Evolutionary conservation across 2,329 filamentous ascomycete genomes (phyloP), one percentile per base, ranked within the genome.

Genomic region (Exophiala alcalophila): DNA sequence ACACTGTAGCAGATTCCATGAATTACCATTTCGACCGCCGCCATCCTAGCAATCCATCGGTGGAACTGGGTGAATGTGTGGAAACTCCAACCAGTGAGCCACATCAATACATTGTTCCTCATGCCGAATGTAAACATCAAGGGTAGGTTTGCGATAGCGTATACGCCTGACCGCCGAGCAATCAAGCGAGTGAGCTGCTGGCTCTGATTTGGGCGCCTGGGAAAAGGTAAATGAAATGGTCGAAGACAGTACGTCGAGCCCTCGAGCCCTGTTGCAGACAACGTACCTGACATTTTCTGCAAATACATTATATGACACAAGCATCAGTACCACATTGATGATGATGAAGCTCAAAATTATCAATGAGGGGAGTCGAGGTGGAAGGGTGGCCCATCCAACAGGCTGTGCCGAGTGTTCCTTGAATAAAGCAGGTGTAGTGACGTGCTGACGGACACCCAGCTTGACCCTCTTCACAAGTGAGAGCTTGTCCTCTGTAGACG

Each of bases 211-310:
- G n/a, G n/a, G n/a, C n/a, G n/a, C n/a, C n/a, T n/a, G n/a, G n/a
- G n/a, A n/a, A n/a, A n/a, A n/a, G n/a, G n/a, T n/a, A n/a, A n/a
- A n/a, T n/a, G n/a, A n/a, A n/a, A n/a, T n/a, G n/a, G n/a, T n/a
- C n/a, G n/a, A n/a, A n/a, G n/a, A n/a, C n/a, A n/a, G n/a, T n/a
- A n/a, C n/a, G n/a, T n/a, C n/a, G n/a, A n/a, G n/a, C n/a, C n/a
- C n/a, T n/a, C n/a, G n/a, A 62, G 64, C 2, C 56, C 56, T 2
- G 67, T 42, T 4, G 57, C 12, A n/a, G 9, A 12, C 7, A 55
- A n/a, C 65, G 41, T 59, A 70, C 66, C 71, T 72, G 4, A 73
- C 62, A 44, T 75, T 75, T 10, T 64, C 67, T 3, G 60, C 38
- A 5, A 71, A 71, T 0, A 68, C 51, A 5, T 62, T 61, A 49